Evolutionary conservation across 2,329 filamentous ascomycete genomes (phyloP), one percentile per base, ranked within the genome.

Genomic region (Sporothrix schenckii): DNA sequence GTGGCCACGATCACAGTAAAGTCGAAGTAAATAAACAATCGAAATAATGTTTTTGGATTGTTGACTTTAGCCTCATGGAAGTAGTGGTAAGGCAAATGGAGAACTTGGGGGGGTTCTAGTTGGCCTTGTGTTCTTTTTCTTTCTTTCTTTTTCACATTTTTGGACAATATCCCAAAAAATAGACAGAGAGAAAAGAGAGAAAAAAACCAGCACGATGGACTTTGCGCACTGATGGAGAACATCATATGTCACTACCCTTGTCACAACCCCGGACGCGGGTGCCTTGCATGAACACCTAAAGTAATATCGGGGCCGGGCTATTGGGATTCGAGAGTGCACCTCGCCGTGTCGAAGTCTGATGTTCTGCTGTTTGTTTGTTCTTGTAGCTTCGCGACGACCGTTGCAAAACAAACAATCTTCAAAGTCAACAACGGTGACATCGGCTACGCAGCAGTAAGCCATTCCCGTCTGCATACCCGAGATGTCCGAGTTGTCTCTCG

Each of bases 281-380:
- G 66, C 66, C 54, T 53, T 60, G 70, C 70, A 69, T 69, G 53
- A 71, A 69, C 66, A 60, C 47, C 52, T 49, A 71, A 27, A 69
- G 70, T 41, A 69, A 71, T 71, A 69, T 50, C 66, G 65, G 34
- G 66, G 44, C 67, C 68, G 68, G 49, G 21, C 68, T 69, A 69
- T 63, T 63, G 68, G 68, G 68, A 69, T 16, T 61, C n/a, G 41
- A 69, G 53, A 52, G 39, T 61, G 52, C 65, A 54, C 47, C 65
- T 21, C 30, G 63, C 65, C 50, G 50, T 39, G 52, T 63, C 39
- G n/a, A 47, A 19, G 10, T 39, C 49, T 50, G 21, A 34, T 50
- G 14, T 39, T 16, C 16, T 44, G 21, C 14, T 34, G 41, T 56
- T 69, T 58, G n/a, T 44, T 58, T 68, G 52, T 68, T 39, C 34